These are phyloP conservation scores for Luzula sylvatica DNA, from an alignment of 176 grass and related monocot species.

Conservation along the genomic window DNA sequence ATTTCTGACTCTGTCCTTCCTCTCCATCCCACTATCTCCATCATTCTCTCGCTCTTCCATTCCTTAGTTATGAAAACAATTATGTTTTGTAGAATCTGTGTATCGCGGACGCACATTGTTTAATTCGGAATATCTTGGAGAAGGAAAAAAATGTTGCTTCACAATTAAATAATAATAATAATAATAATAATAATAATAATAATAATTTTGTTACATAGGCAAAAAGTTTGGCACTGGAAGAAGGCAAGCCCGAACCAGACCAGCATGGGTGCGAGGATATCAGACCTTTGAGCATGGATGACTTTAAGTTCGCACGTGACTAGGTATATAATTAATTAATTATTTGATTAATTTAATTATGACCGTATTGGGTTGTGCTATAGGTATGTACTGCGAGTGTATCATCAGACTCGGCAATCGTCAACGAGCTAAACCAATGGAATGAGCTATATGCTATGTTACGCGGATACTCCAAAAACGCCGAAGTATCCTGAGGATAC, in stretches of 20 bases:
- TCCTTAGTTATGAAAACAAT: conserved; percentile 8
- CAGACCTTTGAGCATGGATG: conserved; percentile 74
- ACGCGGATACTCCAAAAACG: too few relatives aligned
- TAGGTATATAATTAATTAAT: conserved; percentile 23
- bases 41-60: too few relatives aligned
- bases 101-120: conserved; percentile 84
- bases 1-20: too few relatives aligned
- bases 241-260: conserved; percentile 56
- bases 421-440: conserved; percentile 93
- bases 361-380: not conserved
- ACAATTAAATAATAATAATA: conserved; percentile 4
- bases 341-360: not conserved
- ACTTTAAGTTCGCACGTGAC: conserved; percentile 96
- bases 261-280: conserved; percentile 72
- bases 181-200: conserved; percentile 6
- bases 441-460: conserved; percentile 96
- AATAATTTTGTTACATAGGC: conserved; percentile 38
- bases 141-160: conserved; percentile 92
- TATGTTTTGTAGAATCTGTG: conserved; percentile 74
- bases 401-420: conserved; percentile 84
- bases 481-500: too few relatives aligned
- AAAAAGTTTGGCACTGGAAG: conserved; percentile 45
- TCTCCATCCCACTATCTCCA: too few relatives aligned
- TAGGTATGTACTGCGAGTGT: conserved; percentile 96
- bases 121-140: conserved; percentile 91